phyloP scores from a whole-genome alignment of 192 early-diverging fungal genomes.

The Backusella tarrabulga region DNA sequence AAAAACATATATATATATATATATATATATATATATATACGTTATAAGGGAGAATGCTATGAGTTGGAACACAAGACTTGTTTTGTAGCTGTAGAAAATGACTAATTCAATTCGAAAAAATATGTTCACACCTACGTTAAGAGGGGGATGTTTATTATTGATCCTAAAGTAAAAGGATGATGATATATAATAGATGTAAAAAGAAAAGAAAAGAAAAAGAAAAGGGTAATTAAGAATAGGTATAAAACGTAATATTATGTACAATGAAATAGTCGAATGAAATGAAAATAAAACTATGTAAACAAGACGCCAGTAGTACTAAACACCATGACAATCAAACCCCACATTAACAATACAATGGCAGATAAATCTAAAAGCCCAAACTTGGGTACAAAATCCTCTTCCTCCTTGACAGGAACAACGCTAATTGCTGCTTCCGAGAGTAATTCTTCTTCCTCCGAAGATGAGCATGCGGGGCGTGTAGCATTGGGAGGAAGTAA shows the following conservation, averaged over 20 bases:
- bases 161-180: no score
- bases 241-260: neutral
- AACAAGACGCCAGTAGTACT: slow-evolving; percentile 24
- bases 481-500: neutral
- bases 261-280: neutral
- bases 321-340: slow-evolving; percentile 49
- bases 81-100: no score
- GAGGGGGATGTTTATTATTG: no score
- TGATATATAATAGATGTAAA: no score
- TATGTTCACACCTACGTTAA: no score
- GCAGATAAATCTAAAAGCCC: slow-evolving; percentile 23
- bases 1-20: no score
- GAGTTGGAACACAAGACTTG: no score
- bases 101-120: no score
- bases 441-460: slow-evolving; percentile 10
- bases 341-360: slow-evolving; percentile 43
- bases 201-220: neutral
- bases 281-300: neutral
- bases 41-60: no score
- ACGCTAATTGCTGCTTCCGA: neutral
- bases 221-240: neutral
- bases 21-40: no score
- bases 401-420: neutral
- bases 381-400: neutral
- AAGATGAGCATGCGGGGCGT: neutral